Percentiles rank a stretch among this genome's conserved stretches.
These are phyloP conservation scores for Pseudohalonectria lignicola DNA, from an alignment of 2,329 filamentous ascomycete species.

Conservation along the genomic window DNA sequence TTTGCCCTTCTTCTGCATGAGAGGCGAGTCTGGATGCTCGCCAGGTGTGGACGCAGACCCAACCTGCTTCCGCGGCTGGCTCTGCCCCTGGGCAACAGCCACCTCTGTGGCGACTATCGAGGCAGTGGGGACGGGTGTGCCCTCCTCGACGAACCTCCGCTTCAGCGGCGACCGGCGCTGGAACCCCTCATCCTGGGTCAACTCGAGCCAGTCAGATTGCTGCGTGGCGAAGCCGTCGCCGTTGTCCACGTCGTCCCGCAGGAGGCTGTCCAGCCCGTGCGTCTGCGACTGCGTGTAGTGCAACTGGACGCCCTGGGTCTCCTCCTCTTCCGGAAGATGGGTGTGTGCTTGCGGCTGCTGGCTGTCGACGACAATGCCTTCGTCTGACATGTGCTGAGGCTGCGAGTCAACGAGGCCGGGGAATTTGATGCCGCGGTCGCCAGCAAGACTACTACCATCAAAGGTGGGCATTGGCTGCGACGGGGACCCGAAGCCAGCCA, in stretches of 20 bases:
- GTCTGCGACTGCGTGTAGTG: constrained; percentile 51
- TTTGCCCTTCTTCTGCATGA: constrained; percentile 49
- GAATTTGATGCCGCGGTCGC: no score
- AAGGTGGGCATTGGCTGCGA: constrained; percentile 45
- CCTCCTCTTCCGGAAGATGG: constrained; percentile 19
- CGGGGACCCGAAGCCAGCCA: constrained; percentile 19
- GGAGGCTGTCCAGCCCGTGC: constrained; percentile 45
- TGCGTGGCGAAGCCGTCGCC: constrained; percentile 43
- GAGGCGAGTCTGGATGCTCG: constrained; percentile 51
- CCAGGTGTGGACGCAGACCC: no score
- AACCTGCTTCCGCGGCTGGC: no score
- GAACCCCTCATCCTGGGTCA: constrained; percentile 74
- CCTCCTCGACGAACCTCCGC: constrained; percentile 54
- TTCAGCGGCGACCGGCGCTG: constrained; percentile 61
- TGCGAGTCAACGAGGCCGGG: no score
- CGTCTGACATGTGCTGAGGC: no score
- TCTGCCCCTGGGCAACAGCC: no score
- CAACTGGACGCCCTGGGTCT: constrained; percentile 34
- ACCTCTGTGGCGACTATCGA: no score
- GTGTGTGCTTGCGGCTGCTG: constrained; percentile 35
- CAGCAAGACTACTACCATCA: no score
- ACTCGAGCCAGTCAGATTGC: constrained; percentile 58
- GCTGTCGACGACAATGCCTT: constrained; percentile 43
- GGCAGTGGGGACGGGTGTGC: no score
- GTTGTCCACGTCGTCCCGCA: constrained; percentile 31